These are phyloP conservation scores for Amanita polypyramis DNA, from an alignment of 768 basidiomycete genomes.

Conservation along the genomic window DNA sequence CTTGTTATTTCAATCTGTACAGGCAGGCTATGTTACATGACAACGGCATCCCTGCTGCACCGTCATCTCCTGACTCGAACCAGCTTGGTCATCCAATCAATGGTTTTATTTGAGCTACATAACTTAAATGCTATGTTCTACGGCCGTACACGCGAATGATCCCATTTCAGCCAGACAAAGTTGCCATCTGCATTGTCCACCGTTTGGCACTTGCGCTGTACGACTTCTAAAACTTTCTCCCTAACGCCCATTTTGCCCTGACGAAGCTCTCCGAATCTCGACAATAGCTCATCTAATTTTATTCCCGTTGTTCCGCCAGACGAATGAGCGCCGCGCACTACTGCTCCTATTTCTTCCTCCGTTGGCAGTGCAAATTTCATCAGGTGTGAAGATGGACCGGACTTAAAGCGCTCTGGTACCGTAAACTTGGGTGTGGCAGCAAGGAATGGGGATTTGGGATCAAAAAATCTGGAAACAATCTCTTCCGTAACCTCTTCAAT, in stretches of 20 bases:
- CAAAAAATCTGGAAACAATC: conserved; percentile 62
- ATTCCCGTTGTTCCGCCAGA: conserved; percentile 52
- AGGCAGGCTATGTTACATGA: conserved; percentile 1
- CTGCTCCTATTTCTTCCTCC: conserved; percentile 58
- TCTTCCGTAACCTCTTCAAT: conserved; percentile 49
- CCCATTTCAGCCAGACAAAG: conserved; percentile 54
- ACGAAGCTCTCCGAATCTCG: conserved; percentile 38
- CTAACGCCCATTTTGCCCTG: conserved; percentile 50
- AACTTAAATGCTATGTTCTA: conserved; percentile 2
- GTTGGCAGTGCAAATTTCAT: conserved; percentile 57
- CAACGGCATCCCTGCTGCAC: background rate
- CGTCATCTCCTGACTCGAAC: background rate
- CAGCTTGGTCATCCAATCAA: background rate
- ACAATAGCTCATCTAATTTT: conserved; percentile 52
- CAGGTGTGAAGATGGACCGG: conserved; percentile 18
- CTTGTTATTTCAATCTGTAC: background rate
- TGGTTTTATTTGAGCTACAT: background rate
- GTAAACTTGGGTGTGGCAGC: conserved; percentile 33
- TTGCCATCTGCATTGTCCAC: conserved; percentile 51
- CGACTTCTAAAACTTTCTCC: conserved; percentile 73
- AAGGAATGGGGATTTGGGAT: conserved; percentile 35
- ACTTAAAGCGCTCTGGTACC: conserved; percentile 23
- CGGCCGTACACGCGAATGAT: conserved; percentile 18
- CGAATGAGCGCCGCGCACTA: conserved; percentile 56
- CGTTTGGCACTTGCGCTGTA: conserved; percentile 54